Conservation (phyloP, 192 early-diverging fungal genomes). For the Entomortierella chlamydospora region DNA sequence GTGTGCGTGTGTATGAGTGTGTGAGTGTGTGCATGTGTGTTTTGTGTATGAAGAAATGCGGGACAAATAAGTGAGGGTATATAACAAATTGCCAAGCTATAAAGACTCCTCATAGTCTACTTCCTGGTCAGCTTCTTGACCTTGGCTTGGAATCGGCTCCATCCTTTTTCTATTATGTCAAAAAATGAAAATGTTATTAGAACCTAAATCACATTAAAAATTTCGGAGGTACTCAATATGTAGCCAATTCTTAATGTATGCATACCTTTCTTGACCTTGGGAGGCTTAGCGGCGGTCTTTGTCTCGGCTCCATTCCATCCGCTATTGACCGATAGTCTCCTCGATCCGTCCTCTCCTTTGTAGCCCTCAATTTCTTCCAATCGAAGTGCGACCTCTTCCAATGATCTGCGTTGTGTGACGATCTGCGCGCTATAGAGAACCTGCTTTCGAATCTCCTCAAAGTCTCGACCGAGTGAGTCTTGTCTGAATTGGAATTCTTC, state of each 20-base stretch:
- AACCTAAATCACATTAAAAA: no score
- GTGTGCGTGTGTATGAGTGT: background rate
- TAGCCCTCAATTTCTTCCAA: slow-evolving; percentile 33
- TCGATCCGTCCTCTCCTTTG: slow-evolving; percentile 8
- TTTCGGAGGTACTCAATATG: no score
- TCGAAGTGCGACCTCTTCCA: slow-evolving; percentile 29
- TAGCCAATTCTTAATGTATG: no score
- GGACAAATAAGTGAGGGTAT: background rate
- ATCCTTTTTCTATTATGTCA: slow-evolving; percentile 41
- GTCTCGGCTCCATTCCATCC: slow-evolving; percentile 7
- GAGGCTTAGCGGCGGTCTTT: background rate
- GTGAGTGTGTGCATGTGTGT: background rate
- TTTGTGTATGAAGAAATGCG: background rate
- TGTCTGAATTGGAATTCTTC: slow-evolving; percentile 44
- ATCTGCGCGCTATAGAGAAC: slow-evolving; percentile 38
- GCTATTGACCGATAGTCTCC: slow-evolving; percentile 1
- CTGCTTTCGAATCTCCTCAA: slow-evolving; percentile 48
- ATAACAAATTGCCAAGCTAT: background rate
- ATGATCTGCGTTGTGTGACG: slow-evolving; percentile 39
- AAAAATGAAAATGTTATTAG: background rate
- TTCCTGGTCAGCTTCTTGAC: slow-evolving; percentile 46
- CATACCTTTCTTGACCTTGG: no score
- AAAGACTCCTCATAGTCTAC: background rate
- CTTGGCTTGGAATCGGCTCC: slow-evolving; percentile 53
- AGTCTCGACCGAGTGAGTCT: slow-evolving; percentile 18